A percentile compares a stretch with the other conserved stretches of the same genome.
Conservation (phyloP, 768 basidiomycete genomes). For the Tricholoma terreum region DNA sequence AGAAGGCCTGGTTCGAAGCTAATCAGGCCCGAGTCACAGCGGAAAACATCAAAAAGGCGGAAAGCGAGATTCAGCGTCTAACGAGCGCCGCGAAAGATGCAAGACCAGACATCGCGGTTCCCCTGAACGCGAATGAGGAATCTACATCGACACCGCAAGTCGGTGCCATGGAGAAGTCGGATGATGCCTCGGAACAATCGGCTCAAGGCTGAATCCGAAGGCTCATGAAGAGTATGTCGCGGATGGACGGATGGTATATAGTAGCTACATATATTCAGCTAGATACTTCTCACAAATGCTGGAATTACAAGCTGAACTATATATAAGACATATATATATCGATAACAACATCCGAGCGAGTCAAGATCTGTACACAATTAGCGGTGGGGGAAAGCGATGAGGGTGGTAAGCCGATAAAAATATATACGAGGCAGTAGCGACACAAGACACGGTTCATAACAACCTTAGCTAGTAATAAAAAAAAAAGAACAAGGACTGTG, state of each 20-base stretch:
- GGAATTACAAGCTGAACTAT: slow-evolving; percentile 14
- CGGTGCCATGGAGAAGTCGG: slow-evolving; percentile 40
- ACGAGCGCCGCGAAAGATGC: slow-evolving; percentile 38
- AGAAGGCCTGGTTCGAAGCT: slow-evolving; percentile 93
- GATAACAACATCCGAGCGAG: slow-evolving; percentile 32
- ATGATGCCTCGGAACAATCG: slow-evolving; percentile 28
- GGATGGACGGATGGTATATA: slow-evolving; percentile 5
- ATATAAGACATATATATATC: slow-evolving; percentile 29
- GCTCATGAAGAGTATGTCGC: slow-evolving; percentile 9
- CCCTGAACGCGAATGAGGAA: slow-evolving; percentile 38
- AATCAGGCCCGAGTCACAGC: slow-evolving; percentile 82
- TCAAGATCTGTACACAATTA: slow-evolving; percentile 39
- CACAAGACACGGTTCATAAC: slow-evolving; percentile 16
- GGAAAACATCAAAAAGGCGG: slow-evolving; percentile 78
- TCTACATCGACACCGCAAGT: slow-evolving; percentile 40
- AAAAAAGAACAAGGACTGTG: slow-evolving; percentile 14
- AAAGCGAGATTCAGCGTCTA: slow-evolving; percentile 68
- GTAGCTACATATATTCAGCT: slow-evolving; percentile 2
- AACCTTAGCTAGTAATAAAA: not conserved
- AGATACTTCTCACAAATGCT: slow-evolving; percentile 7
- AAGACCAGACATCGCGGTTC: slow-evolving; percentile 27
- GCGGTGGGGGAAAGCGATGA: slow-evolving; percentile 24
- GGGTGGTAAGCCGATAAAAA: slow-evolving; percentile 25
- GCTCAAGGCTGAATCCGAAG: slow-evolving; percentile 23
- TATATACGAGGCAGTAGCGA: slow-evolving; percentile 6